Conservation (phyloP, 2,329 filamentous ascomycete species). For the Penicillium sp. region DNA sequence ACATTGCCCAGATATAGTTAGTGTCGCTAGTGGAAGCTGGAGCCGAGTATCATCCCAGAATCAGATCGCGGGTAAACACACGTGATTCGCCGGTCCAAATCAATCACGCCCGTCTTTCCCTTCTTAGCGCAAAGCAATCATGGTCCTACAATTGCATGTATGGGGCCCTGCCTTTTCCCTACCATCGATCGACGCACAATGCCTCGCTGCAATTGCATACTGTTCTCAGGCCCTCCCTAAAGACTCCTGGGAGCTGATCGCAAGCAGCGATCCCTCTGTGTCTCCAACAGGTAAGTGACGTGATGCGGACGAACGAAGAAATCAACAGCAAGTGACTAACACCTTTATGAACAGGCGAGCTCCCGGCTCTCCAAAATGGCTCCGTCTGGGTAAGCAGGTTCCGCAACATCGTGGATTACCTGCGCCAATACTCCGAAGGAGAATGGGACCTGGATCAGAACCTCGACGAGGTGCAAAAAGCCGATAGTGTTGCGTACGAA, state of each 20-base stretch:
- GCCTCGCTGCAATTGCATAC: slow-evolving; percentile 76
- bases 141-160: slow-evolving; percentile 73
- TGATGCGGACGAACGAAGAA: slow-evolving; percentile 11
- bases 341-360: slow-evolving; percentile 44
- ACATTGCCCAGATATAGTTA: background rate
- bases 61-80: slow-evolving; percentile 16
- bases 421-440: slow-evolving; percentile 46
- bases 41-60: too few species aligned
- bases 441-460: slow-evolving; percentile 49
- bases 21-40: too few species aligned
- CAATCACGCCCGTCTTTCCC: slow-evolving; percentile 13
- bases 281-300: slow-evolving; percentile 64
- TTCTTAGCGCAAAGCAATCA: slow-evolving; percentile 30
- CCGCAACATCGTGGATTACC: slow-evolving; percentile 52
- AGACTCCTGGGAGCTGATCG: slow-evolving; percentile 65
- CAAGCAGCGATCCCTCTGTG: slow-evolving; percentile 67
- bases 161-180: slow-evolving; percentile 87
- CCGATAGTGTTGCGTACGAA: slow-evolving; percentile 50
- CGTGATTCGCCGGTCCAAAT: slow-evolving; percentile 23
- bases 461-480: slow-evolving; percentile 42
- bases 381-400: slow-evolving; percentile 52
- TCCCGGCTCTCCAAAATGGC: slow-evolving; percentile 57
- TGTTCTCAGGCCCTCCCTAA: slow-evolving; percentile 60
- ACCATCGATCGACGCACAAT: slow-evolving; percentile 87
- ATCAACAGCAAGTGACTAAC: background rate